Percentiles rank a stretch among this genome's conserved stretches.
These are phyloP conservation scores for Hymenotorrendiella dingleyae DNA, from an alignment of 2,329 filamentous ascomycete genomes.

Conservation along the genomic window DNA sequence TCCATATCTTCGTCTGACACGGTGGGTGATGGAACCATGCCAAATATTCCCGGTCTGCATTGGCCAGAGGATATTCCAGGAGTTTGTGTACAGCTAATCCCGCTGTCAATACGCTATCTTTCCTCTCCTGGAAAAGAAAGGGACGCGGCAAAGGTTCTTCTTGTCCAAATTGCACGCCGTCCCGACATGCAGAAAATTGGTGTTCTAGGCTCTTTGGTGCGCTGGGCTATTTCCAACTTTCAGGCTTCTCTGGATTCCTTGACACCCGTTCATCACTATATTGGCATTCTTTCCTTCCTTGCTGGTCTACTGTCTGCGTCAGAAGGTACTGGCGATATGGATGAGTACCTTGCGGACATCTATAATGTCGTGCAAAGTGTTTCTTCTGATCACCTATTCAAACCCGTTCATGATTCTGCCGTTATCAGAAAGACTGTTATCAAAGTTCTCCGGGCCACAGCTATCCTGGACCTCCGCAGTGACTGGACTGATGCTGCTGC, in stretches of 20 bases:
- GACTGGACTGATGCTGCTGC: conserved; percentile 15
- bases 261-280: conserved; percentile 63
- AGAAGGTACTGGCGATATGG: conserved; percentile 68
- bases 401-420: conserved; percentile 62
- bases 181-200: conserved; percentile 80
- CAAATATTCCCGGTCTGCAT: conserved; percentile 41
- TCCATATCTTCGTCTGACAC: conserved; percentile 71
- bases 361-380: conserved; percentile 61
- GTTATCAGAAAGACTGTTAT: conserved; percentile 75
- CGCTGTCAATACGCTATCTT: conserved; percentile 66
- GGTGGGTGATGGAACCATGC: conserved; percentile 40
- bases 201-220: conserved; percentile 60
- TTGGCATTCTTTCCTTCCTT: conserved; percentile 75
- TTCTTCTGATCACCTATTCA: conserved; percentile 42
- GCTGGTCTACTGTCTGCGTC: conserved; percentile 65
- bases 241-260: conserved; percentile 36
- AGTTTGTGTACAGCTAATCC: conserved; percentile 64
- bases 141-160: conserved; percentile 75
- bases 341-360: conserved; percentile 56
- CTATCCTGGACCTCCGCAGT: conserved; percentile 47
- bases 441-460: conserved; percentile 75
- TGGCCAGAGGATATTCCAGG: conserved; percentile 59
- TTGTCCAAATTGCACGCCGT: conserved; percentile 77
- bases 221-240: conserved; percentile 64
- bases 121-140: conserved; percentile 76